Percentiles rank a stretch among this genome's conserved stretches.
Evolutionary conservation across 2,329 filamentous ascomycete species (phyloP).

Genomic region (Teratosphaeriaceae sp.): DNA sequence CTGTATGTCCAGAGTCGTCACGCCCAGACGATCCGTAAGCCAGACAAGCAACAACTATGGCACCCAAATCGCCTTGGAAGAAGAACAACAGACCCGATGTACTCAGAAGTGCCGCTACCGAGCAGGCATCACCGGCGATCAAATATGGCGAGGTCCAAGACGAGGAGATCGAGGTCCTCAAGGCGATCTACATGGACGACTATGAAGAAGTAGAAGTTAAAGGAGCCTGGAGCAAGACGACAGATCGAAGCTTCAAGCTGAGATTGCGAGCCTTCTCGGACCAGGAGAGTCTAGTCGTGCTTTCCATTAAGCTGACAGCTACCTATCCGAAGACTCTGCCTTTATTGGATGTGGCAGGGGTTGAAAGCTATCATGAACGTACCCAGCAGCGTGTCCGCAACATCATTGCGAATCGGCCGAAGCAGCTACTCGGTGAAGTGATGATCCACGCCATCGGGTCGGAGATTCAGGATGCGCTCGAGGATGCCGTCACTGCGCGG

Average conservation of each 20-base stretch:
- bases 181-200: constrained; percentile 86
- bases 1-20: constrained; percentile 32
- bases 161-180: constrained; percentile 78
- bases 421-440: constrained; percentile 55
- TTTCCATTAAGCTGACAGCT: constrained; percentile 77
- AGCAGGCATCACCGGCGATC: constrained; percentile 30
- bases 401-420: constrained; percentile 62
- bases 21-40: constrained; percentile 5
- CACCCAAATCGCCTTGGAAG: constrained; percentile 40
- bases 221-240: constrained; percentile 82
- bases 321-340: constrained; percentile 86
- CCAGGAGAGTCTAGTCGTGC: constrained; percentile 60
- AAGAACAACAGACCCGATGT: constrained; percentile 22
- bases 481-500: constrained; percentile 75
- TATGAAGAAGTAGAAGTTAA: constrained; percentile 67
- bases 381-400: constrained; percentile 65
- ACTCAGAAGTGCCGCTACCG: constrained; percentile 12
- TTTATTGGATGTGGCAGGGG: constrained; percentile 60
- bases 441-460: constrained; percentile 59
- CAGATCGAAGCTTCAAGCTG: constrained; percentile 74
- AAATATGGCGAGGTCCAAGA: constrained; percentile 80
- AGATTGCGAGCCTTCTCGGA: constrained; percentile 68
- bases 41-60: constrained; percentile 29
- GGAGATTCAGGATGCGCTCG: constrained; percentile 62
- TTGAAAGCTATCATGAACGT: constrained; percentile 59